These are phyloP conservation scores for Pseudomassariella vexata DNA, from an alignment of 2,329 filamentous ascomycete species.

Conservation along the genomic window DNA sequence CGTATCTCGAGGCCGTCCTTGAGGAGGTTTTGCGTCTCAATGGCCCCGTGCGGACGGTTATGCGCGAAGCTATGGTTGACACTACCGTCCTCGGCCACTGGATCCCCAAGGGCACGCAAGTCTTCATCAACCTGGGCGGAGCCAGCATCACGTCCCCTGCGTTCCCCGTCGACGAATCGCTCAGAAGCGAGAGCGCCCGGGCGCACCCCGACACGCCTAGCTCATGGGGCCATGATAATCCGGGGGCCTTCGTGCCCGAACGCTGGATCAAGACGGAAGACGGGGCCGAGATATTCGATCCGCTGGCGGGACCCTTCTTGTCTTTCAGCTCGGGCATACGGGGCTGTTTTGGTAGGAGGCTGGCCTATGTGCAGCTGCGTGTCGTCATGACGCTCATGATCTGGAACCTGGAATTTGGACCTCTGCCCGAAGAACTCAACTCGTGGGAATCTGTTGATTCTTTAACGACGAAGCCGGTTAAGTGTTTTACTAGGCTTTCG, in stretches of 20 bases:
- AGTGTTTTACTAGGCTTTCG: constrained; percentile 11
- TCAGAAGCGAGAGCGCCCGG: constrained; percentile 8
- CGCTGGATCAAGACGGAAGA: constrained; percentile 8
- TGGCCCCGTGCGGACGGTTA: constrained; percentile 2
- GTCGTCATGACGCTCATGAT: constrained; percentile 20
- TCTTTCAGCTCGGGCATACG: constrained; percentile 8
- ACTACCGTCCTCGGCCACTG: constrained; percentile 6
- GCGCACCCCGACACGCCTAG: constrained; percentile 3
- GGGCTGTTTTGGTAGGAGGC: constrained; percentile 10
- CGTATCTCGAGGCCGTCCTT: constrained; percentile 9
- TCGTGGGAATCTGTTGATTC: constrained; percentile 11
- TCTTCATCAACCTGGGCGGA: constrained; percentile 4
- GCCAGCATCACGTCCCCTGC: constrained; percentile 3
- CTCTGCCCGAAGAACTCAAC: constrained; percentile 13
- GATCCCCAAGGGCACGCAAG: constrained; percentile 5
- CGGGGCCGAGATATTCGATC: constrained; percentile 4
- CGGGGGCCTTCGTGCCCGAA: constrained; percentile 7
- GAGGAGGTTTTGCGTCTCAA: constrained; percentile 9
- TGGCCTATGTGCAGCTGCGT: constrained; percentile 22
- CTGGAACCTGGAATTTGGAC: constrained; percentile 20
- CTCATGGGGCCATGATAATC: constrained; percentile 6
- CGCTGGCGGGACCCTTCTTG: constrained; percentile 9
- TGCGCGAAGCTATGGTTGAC: constrained; percentile 6
- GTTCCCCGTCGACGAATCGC: constrained; percentile 7
- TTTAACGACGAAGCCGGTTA: constrained; percentile 13